Evolutionary conservation across 2,329 filamentous ascomycete species (phyloP).

Genomic region (Phialophora chinensis): DNA sequence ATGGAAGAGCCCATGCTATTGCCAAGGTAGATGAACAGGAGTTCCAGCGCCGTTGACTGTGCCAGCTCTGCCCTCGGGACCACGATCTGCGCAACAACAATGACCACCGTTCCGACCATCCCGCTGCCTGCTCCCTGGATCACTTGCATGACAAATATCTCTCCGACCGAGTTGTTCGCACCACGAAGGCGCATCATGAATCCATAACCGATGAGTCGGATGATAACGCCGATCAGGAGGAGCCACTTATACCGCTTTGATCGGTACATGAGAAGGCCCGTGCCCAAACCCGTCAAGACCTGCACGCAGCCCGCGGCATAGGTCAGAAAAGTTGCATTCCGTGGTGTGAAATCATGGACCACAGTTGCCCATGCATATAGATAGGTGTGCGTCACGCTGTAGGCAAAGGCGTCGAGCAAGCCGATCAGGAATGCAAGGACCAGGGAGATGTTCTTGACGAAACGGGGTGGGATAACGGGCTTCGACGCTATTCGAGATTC

Average conservation of each 20-base stretch:
- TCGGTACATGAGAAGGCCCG: slow-evolving; percentile 52
- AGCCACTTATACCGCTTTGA: slow-evolving; percentile 57
- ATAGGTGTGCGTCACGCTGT: slow-evolving; percentile 55
- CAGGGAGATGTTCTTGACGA: slow-evolving; percentile 54
- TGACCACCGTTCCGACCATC: slow-evolving; percentile 51
- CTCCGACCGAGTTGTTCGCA: slow-evolving; percentile 50
- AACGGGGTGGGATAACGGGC: slow-evolving; percentile 55
- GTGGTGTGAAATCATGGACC: slow-evolving; percentile 49
- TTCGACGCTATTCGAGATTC: slow-evolving; percentile 54
- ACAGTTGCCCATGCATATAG: slow-evolving; percentile 57
- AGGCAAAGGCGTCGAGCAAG: slow-evolving; percentile 53
- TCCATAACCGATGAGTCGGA: slow-evolving; percentile 58
- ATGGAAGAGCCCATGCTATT: slow-evolving; percentile 48
- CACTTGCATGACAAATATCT: slow-evolving; percentile 57
- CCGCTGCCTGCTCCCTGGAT: slow-evolving; percentile 58
- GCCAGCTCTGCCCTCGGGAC: slow-evolving; percentile 56
- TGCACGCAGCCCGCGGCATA: slow-evolving; percentile 52
- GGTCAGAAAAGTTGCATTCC: slow-evolving; percentile 53
- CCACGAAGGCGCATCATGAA: slow-evolving; percentile 58
- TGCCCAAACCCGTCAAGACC: slow-evolving; percentile 50
- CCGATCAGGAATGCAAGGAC: slow-evolving; percentile 50
- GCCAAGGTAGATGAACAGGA: slow-evolving; percentile 52
- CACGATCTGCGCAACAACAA: slow-evolving; percentile 55
- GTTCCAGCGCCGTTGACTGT: slow-evolving; percentile 55
- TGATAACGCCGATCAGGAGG: slow-evolving; percentile 47